Percentiles rank a stretch among this genome's conserved stretches.
These are phyloP conservation scores for Starmera stellimalicola DNA, from an alignment of 1,139 yeast genomes.

Conservation along the genomic window DNA sequence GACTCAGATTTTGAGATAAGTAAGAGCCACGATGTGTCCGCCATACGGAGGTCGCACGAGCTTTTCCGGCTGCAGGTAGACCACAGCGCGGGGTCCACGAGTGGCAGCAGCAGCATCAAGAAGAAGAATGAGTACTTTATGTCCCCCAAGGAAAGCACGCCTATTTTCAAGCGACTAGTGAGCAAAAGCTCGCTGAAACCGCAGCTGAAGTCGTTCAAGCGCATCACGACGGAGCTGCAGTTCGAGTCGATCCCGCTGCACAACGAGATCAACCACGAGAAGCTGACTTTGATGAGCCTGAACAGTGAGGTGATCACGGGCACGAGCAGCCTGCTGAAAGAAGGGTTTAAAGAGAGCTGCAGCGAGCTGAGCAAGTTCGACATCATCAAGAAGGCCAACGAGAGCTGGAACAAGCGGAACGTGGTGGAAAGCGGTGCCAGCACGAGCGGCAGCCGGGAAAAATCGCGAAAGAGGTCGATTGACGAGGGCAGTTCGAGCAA, in stretches of 20 bases:
- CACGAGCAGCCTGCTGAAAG: slow-evolving; percentile 10
- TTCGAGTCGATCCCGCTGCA: slow-evolving; percentile 15
- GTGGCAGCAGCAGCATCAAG: neutral
- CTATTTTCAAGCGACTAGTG: slow-evolving; percentile 17
- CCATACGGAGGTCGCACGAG: slow-evolving; percentile 9
- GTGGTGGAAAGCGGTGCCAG: neutral
- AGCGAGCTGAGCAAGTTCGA: slow-evolving; percentile 11
- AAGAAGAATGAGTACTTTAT: slow-evolving; percentile 8
- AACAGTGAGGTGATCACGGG: slow-evolving; percentile 16
- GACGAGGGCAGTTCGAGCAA: slow-evolving; percentile 8
- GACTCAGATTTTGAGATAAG: slow-evolving; percentile 4
- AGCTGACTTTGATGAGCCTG: slow-evolving; percentile 14
- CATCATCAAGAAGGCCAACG: slow-evolving; percentile 17
- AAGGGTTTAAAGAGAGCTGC: slow-evolving; percentile 4
- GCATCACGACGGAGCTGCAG: slow-evolving; percentile 15
- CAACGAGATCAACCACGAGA: slow-evolving; percentile 18
- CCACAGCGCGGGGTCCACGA: too few species aligned
- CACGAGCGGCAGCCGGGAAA: neutral
- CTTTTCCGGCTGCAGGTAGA: too few species aligned
- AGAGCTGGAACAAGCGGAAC: slow-evolving; percentile 14
- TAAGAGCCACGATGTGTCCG: slow-evolving; percentile 3
- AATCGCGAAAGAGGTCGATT: slow-evolving; percentile 7
- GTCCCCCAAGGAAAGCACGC: slow-evolving; percentile 12
- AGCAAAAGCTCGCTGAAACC: slow-evolving; percentile 16
- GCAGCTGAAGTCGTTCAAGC: slow-evolving; percentile 16